Conservation (phyloP, 1,284 basidiomycete species). For the Apiotrichum domesticum region DNA sequence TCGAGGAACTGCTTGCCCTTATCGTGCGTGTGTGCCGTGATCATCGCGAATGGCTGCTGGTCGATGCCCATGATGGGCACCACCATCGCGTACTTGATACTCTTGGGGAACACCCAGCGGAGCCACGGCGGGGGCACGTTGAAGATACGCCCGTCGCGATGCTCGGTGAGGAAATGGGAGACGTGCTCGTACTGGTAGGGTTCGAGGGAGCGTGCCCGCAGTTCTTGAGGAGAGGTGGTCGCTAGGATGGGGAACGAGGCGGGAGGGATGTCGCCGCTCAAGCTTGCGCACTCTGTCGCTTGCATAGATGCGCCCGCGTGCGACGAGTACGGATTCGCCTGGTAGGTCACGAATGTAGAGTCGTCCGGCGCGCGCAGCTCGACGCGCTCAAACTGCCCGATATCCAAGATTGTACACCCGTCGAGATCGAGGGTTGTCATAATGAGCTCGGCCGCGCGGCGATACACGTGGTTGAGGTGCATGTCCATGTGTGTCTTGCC, state of each 20-base stretch:
- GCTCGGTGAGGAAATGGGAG: conserved; percentile 65
- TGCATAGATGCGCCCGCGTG: no score
- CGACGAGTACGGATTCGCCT: conserved; percentile 37
- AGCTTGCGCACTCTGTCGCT: no score
- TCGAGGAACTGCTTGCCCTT: conserved; percentile 75
- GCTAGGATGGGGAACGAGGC: no score
- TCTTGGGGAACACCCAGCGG: conserved; percentile 67
- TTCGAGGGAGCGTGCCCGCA: conserved; percentile 48
- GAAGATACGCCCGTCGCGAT: conserved; percentile 76
- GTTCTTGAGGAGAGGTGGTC: no score
- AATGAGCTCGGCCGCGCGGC: conserved; percentile 78
- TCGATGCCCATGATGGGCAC: conserved; percentile 92
- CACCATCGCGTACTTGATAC: conserved; percentile 76
- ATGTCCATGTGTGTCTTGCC: conserved; percentile 29
- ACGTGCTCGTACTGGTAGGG: conserved; percentile 66
- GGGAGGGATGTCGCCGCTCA: no score
- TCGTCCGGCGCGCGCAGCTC: conserved; percentile 47
- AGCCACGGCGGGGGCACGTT: conserved; percentile 71
- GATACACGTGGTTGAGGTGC: conserved; percentile 79
- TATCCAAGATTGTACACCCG: conserved; percentile 83
- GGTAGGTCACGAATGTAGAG: conserved; percentile 50
- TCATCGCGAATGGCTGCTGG: conserved; percentile 82
- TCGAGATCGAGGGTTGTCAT: conserved; percentile 85
- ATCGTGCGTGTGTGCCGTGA: conserved; percentile 81
- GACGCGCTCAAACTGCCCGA: conserved; percentile 81